Conservation (phyloP, 257 asterid species). For the Nicotiana otophora region DNA sequence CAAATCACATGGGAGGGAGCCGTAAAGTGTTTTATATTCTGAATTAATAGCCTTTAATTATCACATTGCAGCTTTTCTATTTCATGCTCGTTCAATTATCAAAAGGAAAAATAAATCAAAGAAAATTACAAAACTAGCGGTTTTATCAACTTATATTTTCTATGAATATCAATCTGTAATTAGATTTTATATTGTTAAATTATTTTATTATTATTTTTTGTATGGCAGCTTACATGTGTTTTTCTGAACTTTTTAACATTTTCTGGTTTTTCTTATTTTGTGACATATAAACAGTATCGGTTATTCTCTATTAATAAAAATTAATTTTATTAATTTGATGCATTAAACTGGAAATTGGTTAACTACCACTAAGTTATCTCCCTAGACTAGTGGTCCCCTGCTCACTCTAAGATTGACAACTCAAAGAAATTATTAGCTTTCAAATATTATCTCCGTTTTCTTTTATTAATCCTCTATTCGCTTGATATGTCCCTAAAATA, state of each 20-base stretch:
- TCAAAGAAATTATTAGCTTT: neutral
- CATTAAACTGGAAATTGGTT: neutral
- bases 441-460: too few relatives aligned
- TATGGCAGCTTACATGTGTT: neutral
- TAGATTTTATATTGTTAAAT: too few relatives aligned
- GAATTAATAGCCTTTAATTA: slow-evolving; percentile 35
- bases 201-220: neutral
- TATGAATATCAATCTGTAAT: neutral
- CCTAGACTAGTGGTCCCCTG: neutral
- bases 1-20: slow-evolving; percentile 49
- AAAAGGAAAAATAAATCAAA: neutral
- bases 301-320: too few relatives aligned
- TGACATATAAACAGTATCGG: neutral
- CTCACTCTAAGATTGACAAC: neutral
- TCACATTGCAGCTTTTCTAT: slow-evolving; percentile 33
- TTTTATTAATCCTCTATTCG: too few relatives aligned
- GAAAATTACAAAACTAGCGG: neutral
- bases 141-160: neutral
- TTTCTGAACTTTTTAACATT: neutral
- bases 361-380: neutral
- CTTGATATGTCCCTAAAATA: too few relatives aligned
- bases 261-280: neutral
- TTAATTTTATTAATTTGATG: neutral
- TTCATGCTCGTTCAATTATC: neutral
- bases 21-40: slow-evolving; percentile 31